These are phyloP conservation scores for Chalaropsis thielavioides DNA, from an alignment of 2,329 filamentous ascomycete species.

Conservation along the genomic window DNA sequence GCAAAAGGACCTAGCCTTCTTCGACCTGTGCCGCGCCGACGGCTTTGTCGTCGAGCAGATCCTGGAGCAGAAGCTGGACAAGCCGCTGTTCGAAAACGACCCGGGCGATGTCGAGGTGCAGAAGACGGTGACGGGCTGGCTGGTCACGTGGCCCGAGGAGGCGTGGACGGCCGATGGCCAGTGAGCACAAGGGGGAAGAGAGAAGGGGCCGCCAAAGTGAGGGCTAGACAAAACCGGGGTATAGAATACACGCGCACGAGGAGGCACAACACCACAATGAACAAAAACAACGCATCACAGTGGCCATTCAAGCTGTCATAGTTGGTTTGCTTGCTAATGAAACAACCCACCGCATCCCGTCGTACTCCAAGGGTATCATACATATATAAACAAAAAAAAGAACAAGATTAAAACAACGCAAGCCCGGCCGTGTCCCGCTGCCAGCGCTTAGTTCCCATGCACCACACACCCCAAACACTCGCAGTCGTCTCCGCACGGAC, in stretches of 20 bases:
- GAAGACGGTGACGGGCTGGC: slow-evolving; percentile 70
- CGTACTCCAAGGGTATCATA: slow-evolving; percentile 1
- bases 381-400: slow-evolving; percentile 1
- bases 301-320: neutral
- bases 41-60: slow-evolving; percentile 70
- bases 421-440: no score
- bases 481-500: slow-evolving; percentile 46
- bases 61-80: slow-evolving; percentile 67
- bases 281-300: neutral
- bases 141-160: slow-evolving; percentile 47
- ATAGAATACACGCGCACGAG: neutral
- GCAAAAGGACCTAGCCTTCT: slow-evolving; percentile 74
- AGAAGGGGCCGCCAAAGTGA: neutral
- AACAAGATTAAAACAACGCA: neutral
- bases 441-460: slow-evolving; percentile 25
- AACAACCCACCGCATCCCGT: neutral
- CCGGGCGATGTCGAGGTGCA: slow-evolving; percentile 69
- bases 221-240: neutral
- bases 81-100: slow-evolving; percentile 79
- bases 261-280: neutral
- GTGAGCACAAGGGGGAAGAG: neutral
- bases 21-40: slow-evolving; percentile 54
- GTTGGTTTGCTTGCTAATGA: neutral
- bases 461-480: slow-evolving; percentile 43
- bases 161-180: slow-evolving; percentile 18